Evolutionary conservation across 2,329 filamentous ascomycete genomes (phyloP).

Genomic region (Trichophyton schoenleinii): DNA sequence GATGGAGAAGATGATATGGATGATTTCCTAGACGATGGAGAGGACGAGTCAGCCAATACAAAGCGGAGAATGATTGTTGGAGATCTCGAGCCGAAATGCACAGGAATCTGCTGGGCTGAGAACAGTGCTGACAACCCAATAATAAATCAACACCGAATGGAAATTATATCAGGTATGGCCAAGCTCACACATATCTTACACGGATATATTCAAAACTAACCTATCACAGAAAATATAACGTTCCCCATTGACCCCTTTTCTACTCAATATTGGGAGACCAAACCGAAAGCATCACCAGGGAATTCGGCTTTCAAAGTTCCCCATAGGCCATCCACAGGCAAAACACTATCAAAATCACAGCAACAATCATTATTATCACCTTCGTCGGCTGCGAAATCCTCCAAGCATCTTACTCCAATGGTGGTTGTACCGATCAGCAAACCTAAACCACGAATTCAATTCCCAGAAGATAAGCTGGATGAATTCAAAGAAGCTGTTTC

Average conservation of each 20-base stretch:
- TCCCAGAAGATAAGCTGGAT: constrained; percentile 48
- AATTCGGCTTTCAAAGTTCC: constrained; percentile 14
- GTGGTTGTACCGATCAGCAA: not conserved
- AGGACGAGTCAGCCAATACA: constrained; percentile 48
- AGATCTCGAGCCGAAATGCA: constrained; percentile 62
- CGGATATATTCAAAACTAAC: not conserved
- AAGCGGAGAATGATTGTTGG: constrained; percentile 49
- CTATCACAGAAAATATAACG: constrained; percentile 29
- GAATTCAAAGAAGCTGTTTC: constrained; percentile 60
- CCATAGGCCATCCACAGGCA: constrained; percentile 4
- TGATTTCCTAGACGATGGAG: constrained; percentile 77
- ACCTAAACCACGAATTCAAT: constrained; percentile 28
- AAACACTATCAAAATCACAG: not conserved
- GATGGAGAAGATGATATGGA: constrained; percentile 76
- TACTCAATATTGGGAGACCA: constrained; percentile 58
- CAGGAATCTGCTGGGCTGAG: constrained; percentile 75
- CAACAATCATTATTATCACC: constrained; percentile 3
- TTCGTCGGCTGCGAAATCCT: not conserved
- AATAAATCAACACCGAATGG: constrained; percentile 55
- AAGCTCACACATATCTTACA: not conserved
- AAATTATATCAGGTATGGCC: constrained; percentile 54
- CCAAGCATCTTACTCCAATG: not conserved
- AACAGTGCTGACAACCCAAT: constrained; percentile 36
- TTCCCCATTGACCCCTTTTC: constrained; percentile 71
- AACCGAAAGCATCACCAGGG: constrained; percentile 16